Percentiles rank a stretch among this genome's conserved stretches.
Conservation (phyloP, 306 rosid genomes). For the Lathyrus tuberosus region DNA sequence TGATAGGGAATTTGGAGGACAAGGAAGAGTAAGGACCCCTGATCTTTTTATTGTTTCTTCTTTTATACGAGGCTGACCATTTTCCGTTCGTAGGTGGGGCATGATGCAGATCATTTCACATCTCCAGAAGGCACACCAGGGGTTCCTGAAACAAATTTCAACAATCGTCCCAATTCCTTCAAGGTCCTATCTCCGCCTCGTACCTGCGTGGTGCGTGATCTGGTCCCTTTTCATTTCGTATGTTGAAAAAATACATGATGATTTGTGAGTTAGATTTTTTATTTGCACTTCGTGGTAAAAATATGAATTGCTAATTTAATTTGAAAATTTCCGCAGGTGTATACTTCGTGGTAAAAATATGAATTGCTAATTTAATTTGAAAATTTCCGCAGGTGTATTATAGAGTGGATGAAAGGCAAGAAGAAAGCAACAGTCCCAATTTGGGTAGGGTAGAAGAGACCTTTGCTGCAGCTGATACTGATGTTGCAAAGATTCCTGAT, state of each 20-base stretch:
- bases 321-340: constrained; percentile 53
- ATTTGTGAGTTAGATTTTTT: constrained; percentile 2
- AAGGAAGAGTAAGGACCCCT: constrained; percentile 80
- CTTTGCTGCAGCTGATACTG: constrained; percentile 19
- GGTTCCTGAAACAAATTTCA: constrained; percentile 85
- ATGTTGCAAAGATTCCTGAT: constrained; percentile 18
- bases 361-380: constrained; percentile 36
- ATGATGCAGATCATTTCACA: constrained; percentile 79
- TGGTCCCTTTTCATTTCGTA: constrained; percentile 1
- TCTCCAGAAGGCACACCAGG: constrained; percentile 94
- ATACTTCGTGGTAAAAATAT: constrained; percentile 30
- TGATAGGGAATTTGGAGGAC: constrained; percentile 84
- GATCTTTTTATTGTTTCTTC: constrained; percentile 21
- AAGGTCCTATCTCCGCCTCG: constrained; percentile 80
- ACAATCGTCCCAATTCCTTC: constrained; percentile 93
- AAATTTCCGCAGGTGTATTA: constrained; percentile 58
- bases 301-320: constrained; percentile 34
- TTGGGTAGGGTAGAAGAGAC: constrained; percentile 36
- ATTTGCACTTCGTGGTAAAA: constrained; percentile 9
- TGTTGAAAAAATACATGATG: neutral
- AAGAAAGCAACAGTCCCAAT: constrained; percentile 34
- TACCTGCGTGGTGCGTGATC: constrained; percentile 71
- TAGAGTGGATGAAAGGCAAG: constrained; percentile 61
- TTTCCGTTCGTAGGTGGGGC: constrained; percentile 68
- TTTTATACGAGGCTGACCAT: constrained; percentile 21